phyloP scores from a whole-genome alignment of 345 rosid species.

The Physaria fendleri region DNA sequence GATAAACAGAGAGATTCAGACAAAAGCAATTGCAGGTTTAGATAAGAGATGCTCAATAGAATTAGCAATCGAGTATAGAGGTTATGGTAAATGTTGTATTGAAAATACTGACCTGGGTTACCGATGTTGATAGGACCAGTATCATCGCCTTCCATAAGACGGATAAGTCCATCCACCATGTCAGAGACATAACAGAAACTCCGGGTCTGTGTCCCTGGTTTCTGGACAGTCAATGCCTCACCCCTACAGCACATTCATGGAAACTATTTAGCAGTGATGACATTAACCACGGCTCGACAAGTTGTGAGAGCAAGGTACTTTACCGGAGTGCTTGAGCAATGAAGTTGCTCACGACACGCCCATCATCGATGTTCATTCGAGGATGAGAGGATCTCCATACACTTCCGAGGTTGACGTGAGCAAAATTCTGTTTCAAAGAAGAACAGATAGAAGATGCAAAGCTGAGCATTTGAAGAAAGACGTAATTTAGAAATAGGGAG shows the following conservation, averaged over 20 bases:
- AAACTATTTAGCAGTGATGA: not conserved
- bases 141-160: constrained; percentile 88
- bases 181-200: constrained; percentile 99
- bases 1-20: constrained; percentile 9
- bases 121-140: constrained; percentile 97
- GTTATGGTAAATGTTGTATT: not conserved
- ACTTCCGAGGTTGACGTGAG: constrained; percentile 70
- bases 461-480: not conserved
- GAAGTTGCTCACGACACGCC: constrained; percentile 97
- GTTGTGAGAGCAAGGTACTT: not conserved
- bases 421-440: constrained; percentile 21
- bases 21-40: not conserved
- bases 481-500: not conserved
- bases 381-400: constrained; percentile 94
- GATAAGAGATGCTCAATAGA: not conserved
- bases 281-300: not conserved
- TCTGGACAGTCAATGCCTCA: constrained; percentile 83
- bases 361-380: constrained; percentile 95
- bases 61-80: not conserved
- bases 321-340: constrained; percentile 95
- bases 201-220: constrained; percentile 94
- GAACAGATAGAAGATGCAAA: not conserved
- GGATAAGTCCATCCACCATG: constrained; percentile 95
- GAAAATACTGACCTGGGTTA: constrained; percentile 60
- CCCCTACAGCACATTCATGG: constrained; percentile 20